Evolutionary conservation across 306 rosid genomes (phyloP), one percentile per base, ranked within the genome.

Genomic region (Delonix regia): DNA sequence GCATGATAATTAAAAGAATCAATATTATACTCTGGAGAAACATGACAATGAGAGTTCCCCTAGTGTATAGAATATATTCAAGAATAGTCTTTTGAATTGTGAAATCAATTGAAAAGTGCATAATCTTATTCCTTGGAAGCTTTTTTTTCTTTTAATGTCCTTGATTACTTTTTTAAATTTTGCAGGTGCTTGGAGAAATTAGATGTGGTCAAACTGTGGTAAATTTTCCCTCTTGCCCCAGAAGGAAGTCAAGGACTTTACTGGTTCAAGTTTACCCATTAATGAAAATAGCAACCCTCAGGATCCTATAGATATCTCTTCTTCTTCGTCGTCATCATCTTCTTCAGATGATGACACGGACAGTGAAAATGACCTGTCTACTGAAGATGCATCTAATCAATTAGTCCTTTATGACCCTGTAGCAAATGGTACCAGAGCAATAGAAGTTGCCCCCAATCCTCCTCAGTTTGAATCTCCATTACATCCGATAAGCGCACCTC

Each of bases 341-440:
- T 59, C 71, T 39, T 19, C 88, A 18, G 91, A 77, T 48, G 90
- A 91, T 76, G 94, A 87, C 44, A 8, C 44, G 18, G 68, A 33
- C 24, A 18, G 18, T 7, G 68, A 33, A 80, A 67, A 77, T 48
- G 64, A 16, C 73, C 78, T 76, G 38, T 61, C 88, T 15, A 87
- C 82, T 77, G 79, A 80, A 21, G 74, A 81, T 2, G 59, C 83
- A 42, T 87, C 91, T 28, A 87, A 83, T n/a, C 89, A 90, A 78
- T 71, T 95, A 75, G 94, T 93, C 83, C 86, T 93, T n/a, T 91
- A 91, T 71, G 83, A 91, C 56, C 91, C 92, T 15, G 68, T 5
- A 49, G 84, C 82, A 42, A 73, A 80, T 80, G 88, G 81, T 61
- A 47, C 81, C 76, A 78, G 9, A 69, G 47, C 73, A 41, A 63